Evolutionary conservation across 345 rosid genomes (phyloP), one percentile per base, ranked within the genome.

Genomic region (Linum lewisii): DNA sequence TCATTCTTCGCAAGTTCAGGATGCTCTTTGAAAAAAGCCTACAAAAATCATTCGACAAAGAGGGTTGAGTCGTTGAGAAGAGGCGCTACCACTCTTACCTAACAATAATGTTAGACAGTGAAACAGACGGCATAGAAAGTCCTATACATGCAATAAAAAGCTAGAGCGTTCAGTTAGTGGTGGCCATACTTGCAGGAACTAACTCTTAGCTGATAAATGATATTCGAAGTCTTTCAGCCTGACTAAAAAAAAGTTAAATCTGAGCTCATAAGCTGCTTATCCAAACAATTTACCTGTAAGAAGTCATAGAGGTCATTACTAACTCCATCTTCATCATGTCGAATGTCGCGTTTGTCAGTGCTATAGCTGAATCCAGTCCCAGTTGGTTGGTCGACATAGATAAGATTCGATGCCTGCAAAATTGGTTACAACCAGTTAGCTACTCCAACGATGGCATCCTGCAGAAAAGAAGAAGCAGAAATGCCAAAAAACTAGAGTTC

Each of bases 301-400:
- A 94, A 94, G 80, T 90, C 96, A 75, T 94, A 94, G 0, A 94
- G 77, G 75, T 90, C 97, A 69, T 82, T 67, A 58, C 99, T 84
- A 71, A 94, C 96, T 69, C 90, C 99, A 2, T 65, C 74, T 81
- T 94, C 99, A 58, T 77, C 77, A 53, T 90, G 99, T 58, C 88
- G 95, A 53, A 90, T 70, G 62, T 94, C 99, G 57, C 90, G 88
- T 58, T 66, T 73, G 64, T 94, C 99, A 36, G 96, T 78, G 7
- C 80, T 90, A 70, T 81, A 94, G 77, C 99, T 94, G 75, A 87
- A 94, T 45, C 99, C 99, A 69, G 99, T 94, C 22, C 99, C 99
- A 72, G 77, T 75, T 49, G 99, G 99, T 75, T 94, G 99, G 66
- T 94, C 99, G 63, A 94, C 90, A 61, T 85, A 94, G 24, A 94